Base-by-base conservation (phyloP, 495 filamentous ascomycete genomes). In the Chaetomium tenue region DNA sequence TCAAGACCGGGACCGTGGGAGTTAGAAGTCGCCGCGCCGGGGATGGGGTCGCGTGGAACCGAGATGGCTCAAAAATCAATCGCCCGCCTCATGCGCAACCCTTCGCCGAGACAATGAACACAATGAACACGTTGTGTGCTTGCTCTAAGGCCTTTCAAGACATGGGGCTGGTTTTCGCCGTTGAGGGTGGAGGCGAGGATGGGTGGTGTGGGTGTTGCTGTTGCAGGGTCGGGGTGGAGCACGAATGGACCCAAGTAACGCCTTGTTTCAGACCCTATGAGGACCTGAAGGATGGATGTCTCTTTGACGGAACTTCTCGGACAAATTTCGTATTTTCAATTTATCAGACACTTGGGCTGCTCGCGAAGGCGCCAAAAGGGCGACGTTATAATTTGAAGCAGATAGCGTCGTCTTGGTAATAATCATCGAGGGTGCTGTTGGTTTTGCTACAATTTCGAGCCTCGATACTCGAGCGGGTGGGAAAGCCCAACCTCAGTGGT, bases 181-280 rank as follows among this genome's bases (percentile, higher is more conserved):
- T 54, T 25, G 57, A 48, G 6, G 44, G 57, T 30, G 8, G 23
- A 33, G 22, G 42, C 44, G 33, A 48, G 47, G 5, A 20, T 25
- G 33, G 8, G 9, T 42, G 8, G 9, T 42, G 56, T 16, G 20
- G 7, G 18, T 16, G 51, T 46, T 18, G 50, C 23, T 20, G 44
- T 42, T 54, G 50, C 50, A 63, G 60, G 60, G 60, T 63, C 60
- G 7, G 7, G 15, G 60, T 37, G 51, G 51, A 63, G 50, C 50
- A 57, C 16, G 50, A 20, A 55, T 15, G 18, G 18, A 26, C 23
- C 23, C 12, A 26, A 52, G 22, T 8, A 25, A 26, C 7, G 22
- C 22, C 48, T 18, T 52, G 48, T 52, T 16, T 25, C 48, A 52
- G 48, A 26, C 22, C 22, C 23, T 25, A 6, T 18, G 22, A 26